Evolutionary conservation across 805 yeast species (phyloP), one percentile per base, ranked within the genome.

Genomic region (Metschnikowia amazonensis): DNA sequence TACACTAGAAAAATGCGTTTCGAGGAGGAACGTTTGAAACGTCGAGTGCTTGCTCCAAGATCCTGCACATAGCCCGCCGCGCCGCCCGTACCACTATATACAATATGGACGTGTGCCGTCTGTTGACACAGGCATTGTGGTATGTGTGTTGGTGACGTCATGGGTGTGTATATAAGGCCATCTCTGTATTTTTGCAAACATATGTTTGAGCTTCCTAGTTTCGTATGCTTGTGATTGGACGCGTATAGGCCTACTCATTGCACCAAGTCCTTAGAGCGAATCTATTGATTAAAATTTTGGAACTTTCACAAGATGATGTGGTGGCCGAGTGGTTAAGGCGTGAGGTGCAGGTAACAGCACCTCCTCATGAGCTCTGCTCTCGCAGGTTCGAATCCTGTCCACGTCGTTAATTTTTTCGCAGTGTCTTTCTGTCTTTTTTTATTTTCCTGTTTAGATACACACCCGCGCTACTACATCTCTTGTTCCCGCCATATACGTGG

Each of bases 321-420:
- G 58, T 55, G 58, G 58, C 58, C 58, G 58, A 55, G 58, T 55
- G 58, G 58, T 55, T 55, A 55, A 55, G 58, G 58, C 58, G 58
- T 55, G 57, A 53, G 58, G 58, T 55, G 58, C 58, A 55, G 58
- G 58, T 49, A 32, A 25, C 48, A 49, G 58, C 56, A 53, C 58
- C 58, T 55, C 58, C 58, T 53, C 57, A 55, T 55, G 58, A 55
- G 57, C 57, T 55, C 52, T 47, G 58, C 57, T 55, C 57, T 55
- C 58, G 58, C 58, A 55, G 58, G 58, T 55, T 55, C 58, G 58
- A 55, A 55, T 55, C 58, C 58, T 55, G 58, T 55, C 58, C 58
- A 55, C 58, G 58, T 55, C 58, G 58, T 39, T 45, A 36, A 24
- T 31, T 51, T 47, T 52, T 52, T 21, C 24, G 24, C n/a, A n/a